These are phyloP conservation scores for Nemophila menziesii DNA, from an alignment of 257 asterid species.

Conservation along the genomic window DNA sequence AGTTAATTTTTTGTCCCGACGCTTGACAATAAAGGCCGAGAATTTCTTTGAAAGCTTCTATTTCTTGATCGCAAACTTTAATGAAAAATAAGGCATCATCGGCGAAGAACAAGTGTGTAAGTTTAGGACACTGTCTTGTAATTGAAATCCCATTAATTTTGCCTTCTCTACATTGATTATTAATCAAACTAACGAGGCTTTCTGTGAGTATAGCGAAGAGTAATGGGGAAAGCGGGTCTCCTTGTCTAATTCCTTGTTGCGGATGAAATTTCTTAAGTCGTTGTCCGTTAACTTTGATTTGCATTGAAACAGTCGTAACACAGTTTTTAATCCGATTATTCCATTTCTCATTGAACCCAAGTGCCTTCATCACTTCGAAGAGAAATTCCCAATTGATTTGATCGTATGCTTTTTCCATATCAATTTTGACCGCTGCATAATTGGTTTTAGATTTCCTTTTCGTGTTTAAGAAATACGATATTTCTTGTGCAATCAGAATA, in stretches of 20 bases:
- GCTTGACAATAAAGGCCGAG: neutral
- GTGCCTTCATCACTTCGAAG: neutral
- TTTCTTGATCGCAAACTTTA: neutral
- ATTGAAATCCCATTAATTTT: neutral
- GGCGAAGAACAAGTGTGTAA: neutral
- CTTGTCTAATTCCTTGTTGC: neutral
- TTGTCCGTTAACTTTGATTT: no score
- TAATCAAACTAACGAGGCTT: neutral
- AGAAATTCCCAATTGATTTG: neutral
- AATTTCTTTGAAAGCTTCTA: neutral
- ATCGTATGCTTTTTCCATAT: neutral
- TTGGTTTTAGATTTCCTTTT: neutral
- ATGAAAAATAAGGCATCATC: neutral
- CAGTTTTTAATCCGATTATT: neutral
- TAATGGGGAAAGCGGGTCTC: neutral
- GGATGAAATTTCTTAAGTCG: no score
- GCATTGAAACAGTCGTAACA: neutral
- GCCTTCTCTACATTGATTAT: neutral
- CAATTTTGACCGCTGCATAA: neutral
- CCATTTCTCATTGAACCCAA: neutral
- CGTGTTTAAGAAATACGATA: neutral
- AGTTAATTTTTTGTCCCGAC: neutral
- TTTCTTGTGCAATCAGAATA: neutral
- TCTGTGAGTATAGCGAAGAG: neutral
- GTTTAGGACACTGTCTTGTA: neutral